Conservation (phyloP, 164 flowering plant genomes). For the Echeveria elegans region DNA sequence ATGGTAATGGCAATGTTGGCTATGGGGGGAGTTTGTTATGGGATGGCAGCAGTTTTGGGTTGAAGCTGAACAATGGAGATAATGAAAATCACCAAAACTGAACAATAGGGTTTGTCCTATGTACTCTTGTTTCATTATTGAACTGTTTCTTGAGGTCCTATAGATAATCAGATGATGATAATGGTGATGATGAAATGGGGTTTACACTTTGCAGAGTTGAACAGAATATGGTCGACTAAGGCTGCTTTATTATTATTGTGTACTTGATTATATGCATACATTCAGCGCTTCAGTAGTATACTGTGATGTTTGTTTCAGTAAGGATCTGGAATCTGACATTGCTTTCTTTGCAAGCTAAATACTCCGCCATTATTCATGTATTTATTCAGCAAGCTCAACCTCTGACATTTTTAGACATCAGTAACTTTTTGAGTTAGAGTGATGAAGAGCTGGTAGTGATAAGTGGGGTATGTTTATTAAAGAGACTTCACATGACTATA, state of each 20-base stretch:
- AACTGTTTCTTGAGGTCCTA: neutral
- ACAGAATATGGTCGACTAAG: constrained; percentile 1
- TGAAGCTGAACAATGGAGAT: neutral
- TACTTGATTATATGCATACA: neutral
- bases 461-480: neutral
- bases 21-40: constrained; percentile 39
- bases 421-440: no score
- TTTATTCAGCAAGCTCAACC: neutral
- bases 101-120: neutral
- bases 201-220: neutral
- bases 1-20: constrained; percentile 2
- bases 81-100: constrained; percentile 6
- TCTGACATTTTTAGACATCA: neutral
- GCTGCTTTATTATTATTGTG: neutral
- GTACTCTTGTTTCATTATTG: no score
- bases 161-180: neutral
- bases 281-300: neutral
- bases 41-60: constrained; percentile 29
- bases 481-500: neutral
- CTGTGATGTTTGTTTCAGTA: neutral
- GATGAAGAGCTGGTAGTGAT: neutral
- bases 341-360: constrained; percentile 3
- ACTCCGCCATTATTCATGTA: neutral
- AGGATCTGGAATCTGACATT: constrained; percentile 2
- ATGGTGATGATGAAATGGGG: neutral